phyloP scores from a whole-genome alignment of 176 grass and related monocot species.

The Pontederia paniculata region DNA sequence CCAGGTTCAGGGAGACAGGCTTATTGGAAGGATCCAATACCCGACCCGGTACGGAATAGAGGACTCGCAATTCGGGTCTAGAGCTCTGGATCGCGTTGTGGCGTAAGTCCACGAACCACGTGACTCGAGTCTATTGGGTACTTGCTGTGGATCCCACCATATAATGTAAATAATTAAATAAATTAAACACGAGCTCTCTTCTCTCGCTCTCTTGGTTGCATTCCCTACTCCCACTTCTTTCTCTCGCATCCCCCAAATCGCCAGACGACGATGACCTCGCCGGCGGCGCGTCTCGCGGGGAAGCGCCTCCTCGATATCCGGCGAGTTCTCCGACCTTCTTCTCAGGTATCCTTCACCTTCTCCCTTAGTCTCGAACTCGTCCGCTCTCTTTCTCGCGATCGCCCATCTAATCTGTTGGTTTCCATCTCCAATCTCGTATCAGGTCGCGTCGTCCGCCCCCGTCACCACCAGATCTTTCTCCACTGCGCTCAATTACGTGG shows the following conservation, averaged over 20 bases:
- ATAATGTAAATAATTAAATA: too few species aligned
- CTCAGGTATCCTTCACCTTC: slow-evolving; percentile 23
- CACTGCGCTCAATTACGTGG: slow-evolving; percentile 74
- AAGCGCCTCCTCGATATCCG: slow-evolving; percentile 44
- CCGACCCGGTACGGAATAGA: too few species aligned
- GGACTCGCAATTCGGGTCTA: too few species aligned
- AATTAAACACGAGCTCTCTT: too few species aligned
- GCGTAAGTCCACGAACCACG: too few species aligned
- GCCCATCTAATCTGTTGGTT: not conserved
- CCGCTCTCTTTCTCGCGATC: not conserved
- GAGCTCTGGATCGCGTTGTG: too few species aligned
- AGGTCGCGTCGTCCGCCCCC: slow-evolving; percentile 29
- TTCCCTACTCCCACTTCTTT: not conserved
- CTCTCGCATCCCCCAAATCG: not conserved
- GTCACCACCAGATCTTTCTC: slow-evolving; percentile 39
- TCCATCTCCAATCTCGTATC: not conserved
- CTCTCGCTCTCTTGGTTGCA: too few species aligned
- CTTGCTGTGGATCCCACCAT: too few species aligned
- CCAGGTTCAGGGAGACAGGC: too few species aligned
- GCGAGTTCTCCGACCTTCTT: slow-evolving; percentile 16
- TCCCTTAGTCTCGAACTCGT: not conserved
- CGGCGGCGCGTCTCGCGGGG: slow-evolving; percentile 43
- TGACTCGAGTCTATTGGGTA: too few species aligned
- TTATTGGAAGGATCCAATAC: too few species aligned
- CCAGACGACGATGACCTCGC: slow-evolving; percentile 35